A percentile compares a stretch with the other conserved stretches of the same genome.
These are phyloP conservation scores for Uncinocarpus reesii DNA, from an alignment of 2,329 filamentous ascomycete species.

Conservation along the genomic window DNA sequence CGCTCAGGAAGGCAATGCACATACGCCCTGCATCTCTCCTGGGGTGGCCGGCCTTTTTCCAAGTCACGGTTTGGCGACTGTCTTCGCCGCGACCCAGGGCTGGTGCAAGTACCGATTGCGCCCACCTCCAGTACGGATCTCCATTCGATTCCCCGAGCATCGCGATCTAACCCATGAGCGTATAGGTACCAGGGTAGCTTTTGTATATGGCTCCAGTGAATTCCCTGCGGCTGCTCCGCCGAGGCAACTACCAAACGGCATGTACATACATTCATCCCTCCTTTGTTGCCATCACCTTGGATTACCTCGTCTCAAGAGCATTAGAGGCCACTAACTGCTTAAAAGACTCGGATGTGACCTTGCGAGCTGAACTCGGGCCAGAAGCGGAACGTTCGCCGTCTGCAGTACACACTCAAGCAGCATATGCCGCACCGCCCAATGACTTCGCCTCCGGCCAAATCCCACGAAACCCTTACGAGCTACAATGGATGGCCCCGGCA, in stretches of 20 bases:
- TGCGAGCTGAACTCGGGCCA: too few species aligned
- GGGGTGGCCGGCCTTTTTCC: conserved; percentile 17
- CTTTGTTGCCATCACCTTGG: too few species aligned
- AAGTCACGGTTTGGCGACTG: conserved; percentile 19
- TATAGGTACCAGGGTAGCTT: conserved; percentile 4
- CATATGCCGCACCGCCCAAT: too few species aligned
- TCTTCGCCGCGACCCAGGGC: conserved; percentile 14
- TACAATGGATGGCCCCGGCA: background rate
- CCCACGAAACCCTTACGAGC: conserved; percentile 3
- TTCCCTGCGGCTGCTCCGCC: background rate
- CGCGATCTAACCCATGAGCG: background rate
- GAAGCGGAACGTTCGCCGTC: background rate
- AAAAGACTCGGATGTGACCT: too few species aligned
- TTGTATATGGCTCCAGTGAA: conserved; percentile 3
- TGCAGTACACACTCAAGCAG: too few species aligned
- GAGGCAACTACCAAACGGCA: background rate
- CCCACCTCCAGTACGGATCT: conserved; percentile 10
- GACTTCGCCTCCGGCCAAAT: too few species aligned
- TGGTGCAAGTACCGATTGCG: conserved; percentile 13
- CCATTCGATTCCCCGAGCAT: background rate
- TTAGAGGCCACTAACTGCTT: too few species aligned
- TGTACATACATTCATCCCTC: too few species aligned
- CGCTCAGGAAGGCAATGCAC: conserved; percentile 13
- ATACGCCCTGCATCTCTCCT: conserved; percentile 16
- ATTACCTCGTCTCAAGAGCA: too few species aligned